Evolutionary conservation across 2,329 filamentous ascomycete genomes (phyloP).

Genomic region (Immersiporthe knoxdaviesiana): DNA sequence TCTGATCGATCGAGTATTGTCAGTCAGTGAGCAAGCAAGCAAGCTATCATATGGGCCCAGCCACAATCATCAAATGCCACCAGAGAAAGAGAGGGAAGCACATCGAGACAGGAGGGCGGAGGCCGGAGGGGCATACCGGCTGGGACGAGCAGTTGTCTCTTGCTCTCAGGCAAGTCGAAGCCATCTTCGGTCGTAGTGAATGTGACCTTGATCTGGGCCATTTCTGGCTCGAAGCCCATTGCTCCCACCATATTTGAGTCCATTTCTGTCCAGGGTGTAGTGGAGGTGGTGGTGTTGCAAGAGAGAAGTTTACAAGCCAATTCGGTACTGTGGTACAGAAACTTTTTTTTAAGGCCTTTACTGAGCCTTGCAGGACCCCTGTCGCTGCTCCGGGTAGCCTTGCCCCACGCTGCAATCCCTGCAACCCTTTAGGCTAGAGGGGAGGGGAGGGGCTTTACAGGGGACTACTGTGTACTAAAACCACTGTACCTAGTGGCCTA

Average conservation of each 20-base stretch:
- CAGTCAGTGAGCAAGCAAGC: neutral
- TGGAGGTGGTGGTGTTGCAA: conserved; percentile 14
- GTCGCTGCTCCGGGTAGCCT: conserved; percentile 12
- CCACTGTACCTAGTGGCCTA: conserved; percentile 10
- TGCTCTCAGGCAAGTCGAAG: conserved; percentile 65
- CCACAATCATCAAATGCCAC: conserved; percentile 8
- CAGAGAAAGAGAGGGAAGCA: neutral
- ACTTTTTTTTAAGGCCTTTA: conserved; percentile 26
- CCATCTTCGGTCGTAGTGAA: conserved; percentile 68
- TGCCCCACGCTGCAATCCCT: conserved; percentile 24
- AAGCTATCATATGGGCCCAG: neutral
- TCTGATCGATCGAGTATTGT: conserved; percentile 44
- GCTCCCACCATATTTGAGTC: conserved; percentile 35
- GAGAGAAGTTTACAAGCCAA: neutral
- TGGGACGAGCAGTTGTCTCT: conserved; percentile 65
- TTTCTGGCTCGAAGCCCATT: conserved; percentile 37
- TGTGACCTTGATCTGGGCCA: conserved; percentile 65
- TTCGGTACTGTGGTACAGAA: conserved; percentile 13
- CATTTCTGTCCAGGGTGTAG: conserved; percentile 20
- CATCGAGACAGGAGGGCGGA: conserved; percentile 21
- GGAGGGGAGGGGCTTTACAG: too few relatives aligned
- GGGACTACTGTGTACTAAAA: neutral
- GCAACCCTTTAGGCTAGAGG: neutral
- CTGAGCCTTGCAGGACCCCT: conserved; percentile 20
- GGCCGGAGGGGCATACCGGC: conserved; percentile 51